These are phyloP conservation scores for Infundibulicybe gibba DNA, from an alignment of 768 basidiomycete genomes.

Conservation along the genomic window DNA sequence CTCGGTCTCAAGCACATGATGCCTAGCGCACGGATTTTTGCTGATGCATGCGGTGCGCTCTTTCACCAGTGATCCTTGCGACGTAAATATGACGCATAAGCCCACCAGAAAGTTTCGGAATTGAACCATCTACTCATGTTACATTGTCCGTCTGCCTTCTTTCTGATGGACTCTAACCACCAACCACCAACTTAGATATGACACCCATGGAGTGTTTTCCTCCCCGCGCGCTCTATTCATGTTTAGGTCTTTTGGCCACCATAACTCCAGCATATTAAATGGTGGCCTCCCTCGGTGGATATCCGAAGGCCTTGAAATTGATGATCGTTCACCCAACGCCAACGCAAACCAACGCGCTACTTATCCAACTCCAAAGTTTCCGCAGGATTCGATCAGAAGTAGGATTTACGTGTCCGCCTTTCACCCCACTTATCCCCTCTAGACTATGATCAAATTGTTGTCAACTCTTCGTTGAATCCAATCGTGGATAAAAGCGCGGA, in stretches of 20 bases:
- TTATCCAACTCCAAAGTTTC: constrained; percentile 55
- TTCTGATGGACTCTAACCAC: not conserved
- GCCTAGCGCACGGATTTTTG: constrained; percentile 69
- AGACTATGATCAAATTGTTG: constrained; percentile 82
- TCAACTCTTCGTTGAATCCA: constrained; percentile 55
- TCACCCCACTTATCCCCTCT: constrained; percentile 4
- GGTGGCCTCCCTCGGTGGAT: constrained; percentile 90
- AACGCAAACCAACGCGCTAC: constrained; percentile 10
- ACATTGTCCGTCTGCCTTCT: constrained; percentile 54
- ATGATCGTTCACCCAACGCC: constrained; percentile 27
- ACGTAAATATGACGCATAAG: not conserved
- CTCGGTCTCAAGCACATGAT: constrained; percentile 94
- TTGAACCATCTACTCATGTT: constrained; percentile 72
- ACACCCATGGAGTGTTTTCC: constrained; percentile 87
- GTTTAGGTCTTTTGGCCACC: constrained; percentile 90
- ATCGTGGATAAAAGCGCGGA: constrained; percentile 44
- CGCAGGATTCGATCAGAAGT: constrained; percentile 53
- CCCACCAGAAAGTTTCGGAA: constrained; percentile 59
- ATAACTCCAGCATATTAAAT: constrained; percentile 81
- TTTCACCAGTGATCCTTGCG: not conserved
- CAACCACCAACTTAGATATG: constrained; percentile 56
- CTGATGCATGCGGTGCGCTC: constrained; percentile 72
- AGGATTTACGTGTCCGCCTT: constrained; percentile 8
- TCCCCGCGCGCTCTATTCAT: constrained; percentile 92
- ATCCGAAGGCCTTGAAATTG: constrained; percentile 57